A percentile compares a stretch with the other conserved stretches of the same genome.
Conservation (phyloP, 1,284 basidiomycete species). For the Pseudozyma sp. region DNA sequence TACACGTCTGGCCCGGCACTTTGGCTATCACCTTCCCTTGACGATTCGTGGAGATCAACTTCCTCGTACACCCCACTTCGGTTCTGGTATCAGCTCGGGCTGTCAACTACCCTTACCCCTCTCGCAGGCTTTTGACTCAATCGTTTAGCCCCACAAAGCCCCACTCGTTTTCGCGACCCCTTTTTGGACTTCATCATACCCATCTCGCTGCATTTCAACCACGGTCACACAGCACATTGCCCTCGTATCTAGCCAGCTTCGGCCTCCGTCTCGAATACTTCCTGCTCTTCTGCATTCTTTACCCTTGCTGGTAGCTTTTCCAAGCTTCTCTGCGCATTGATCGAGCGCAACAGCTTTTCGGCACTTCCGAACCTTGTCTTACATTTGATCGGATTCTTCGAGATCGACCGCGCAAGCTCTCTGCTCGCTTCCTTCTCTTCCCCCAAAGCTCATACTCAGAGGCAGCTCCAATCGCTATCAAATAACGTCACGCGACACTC, state of each 20-base stretch:
- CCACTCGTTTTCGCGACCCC: constrained; percentile 3
- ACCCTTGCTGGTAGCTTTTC: no score
- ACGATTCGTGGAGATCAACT: background rate
- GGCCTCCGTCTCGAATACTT: background rate
- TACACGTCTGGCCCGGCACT: background rate
- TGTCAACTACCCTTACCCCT: no score
- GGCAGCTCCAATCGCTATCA: no score
- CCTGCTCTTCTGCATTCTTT: background rate
- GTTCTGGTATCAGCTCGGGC: no score
- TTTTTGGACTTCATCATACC: constrained; percentile 7
- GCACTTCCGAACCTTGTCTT: background rate
- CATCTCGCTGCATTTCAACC: constrained; percentile 2
- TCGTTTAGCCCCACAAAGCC: background rate
- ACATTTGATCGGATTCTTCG: background rate
- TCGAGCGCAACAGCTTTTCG: background rate
- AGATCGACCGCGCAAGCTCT: background rate
- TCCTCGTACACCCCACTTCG: no score
- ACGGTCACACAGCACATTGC: background rate
- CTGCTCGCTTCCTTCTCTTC: background rate
- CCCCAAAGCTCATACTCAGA: no score
- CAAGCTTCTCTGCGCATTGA: background rate
- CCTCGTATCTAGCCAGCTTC: background rate
- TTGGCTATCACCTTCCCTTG: background rate
- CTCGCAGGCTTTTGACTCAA: no score
- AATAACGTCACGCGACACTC: no score